These are phyloP conservation scores for Fraxinus anomala DNA, from an alignment of 257 asterid species.

Conservation along the genomic window DNA sequence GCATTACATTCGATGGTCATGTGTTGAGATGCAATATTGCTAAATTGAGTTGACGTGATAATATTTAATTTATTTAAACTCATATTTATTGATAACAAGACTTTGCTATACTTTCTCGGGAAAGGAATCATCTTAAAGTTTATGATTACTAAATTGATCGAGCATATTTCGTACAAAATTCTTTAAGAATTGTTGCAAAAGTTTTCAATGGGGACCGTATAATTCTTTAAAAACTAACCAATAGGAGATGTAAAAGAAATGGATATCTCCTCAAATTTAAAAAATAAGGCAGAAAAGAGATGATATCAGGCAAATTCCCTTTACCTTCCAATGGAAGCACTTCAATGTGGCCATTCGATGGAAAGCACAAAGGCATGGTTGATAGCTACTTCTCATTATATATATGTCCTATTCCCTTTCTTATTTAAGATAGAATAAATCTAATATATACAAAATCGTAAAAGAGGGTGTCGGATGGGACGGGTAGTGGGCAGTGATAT, in stretches of 20 bases:
- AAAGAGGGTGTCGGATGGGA: not conserved
- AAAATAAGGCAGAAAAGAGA: not conserved
- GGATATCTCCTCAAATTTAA: not conserved
- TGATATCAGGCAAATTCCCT: slow-evolving; percentile 13
- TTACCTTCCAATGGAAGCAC: slow-evolving; percentile 42
- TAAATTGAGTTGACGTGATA: no score
- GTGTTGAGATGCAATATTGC: no score
- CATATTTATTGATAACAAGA: not conserved
- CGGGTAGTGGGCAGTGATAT: no score
- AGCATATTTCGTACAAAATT: not conserved
- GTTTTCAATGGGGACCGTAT: not conserved
- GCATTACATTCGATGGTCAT: no score
- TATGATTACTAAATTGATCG: not conserved
- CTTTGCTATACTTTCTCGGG: not conserved
- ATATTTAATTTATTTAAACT: no score
- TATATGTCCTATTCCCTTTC: not conserved
- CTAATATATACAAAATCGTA: not conserved
- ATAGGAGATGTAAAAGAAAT: not conserved
- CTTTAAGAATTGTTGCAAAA: not conserved
- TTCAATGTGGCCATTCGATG: slow-evolving; percentile 47
- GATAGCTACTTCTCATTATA: slow-evolving; percentile 16
- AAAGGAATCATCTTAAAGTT: not conserved
- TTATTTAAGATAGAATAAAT: not conserved
- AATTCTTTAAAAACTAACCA: not conserved
- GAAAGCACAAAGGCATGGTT: slow-evolving; percentile 43